These are phyloP conservation scores for Aeminium ludgeri DNA, from an alignment of 495 filamentous ascomycete genomes.

Conservation along the genomic window DNA sequence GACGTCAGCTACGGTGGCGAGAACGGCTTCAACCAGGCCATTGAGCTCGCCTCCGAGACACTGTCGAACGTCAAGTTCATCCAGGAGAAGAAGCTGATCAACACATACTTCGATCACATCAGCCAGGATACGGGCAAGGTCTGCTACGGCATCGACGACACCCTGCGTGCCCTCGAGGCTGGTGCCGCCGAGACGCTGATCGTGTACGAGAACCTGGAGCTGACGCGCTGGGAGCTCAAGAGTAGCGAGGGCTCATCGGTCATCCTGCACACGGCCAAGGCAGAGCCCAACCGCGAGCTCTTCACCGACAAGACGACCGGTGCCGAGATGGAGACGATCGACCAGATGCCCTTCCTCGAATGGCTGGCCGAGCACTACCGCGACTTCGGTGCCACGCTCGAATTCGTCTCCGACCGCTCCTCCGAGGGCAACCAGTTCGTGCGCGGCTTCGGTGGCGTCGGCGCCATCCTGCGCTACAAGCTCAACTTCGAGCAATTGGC, in stretches of 20 bases:
- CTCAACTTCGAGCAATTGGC: conserved; percentile 99
- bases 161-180: conserved; percentile 89
- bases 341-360: conserved; percentile 81
- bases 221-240: conserved; percentile 82
- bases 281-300: conserved; percentile 54
- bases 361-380: conserved; percentile 97
- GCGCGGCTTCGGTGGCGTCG: conserved; percentile 96
- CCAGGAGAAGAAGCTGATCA: conserved; percentile 98
- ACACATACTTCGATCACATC: conserved; percentile 96
- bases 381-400: conserved; percentile 88
- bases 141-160: conserved; percentile 96
- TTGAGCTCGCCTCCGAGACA: conserved; percentile 88
- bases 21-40: conserved; percentile 99
- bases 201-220: conserved; percentile 93
- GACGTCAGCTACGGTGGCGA: conserved; percentile 98
- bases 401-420: conserved; percentile 94
- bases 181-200: conserved; percentile 89
- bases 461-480: conserved; percentile 94
- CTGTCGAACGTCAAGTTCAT: conserved; percentile 98
- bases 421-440: conserved; percentile 99
- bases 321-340: conserved; percentile 84
- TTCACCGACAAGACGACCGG: conserved; percentile 93
- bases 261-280: conserved; percentile 75
- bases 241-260: conserved; percentile 49
- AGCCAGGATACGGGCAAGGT: conserved; percentile 89